phyloP scores from a whole-genome alignment of 2,329 filamentous ascomycete species.

The Colletotrichum spinosum region DNA sequence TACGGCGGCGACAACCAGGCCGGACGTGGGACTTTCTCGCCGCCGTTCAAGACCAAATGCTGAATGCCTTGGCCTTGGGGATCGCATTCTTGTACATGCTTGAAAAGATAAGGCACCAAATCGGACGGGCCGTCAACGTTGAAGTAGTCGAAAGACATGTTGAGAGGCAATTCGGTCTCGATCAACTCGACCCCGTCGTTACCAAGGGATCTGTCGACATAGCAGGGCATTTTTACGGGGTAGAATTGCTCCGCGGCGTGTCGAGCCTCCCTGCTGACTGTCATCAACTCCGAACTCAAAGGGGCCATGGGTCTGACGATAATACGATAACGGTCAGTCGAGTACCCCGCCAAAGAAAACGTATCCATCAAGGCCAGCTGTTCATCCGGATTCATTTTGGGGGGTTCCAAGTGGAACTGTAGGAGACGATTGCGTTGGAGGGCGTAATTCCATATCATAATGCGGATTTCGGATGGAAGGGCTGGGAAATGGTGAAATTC shows the following conservation, averaged over 20 bases:
- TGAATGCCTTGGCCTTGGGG: slow-evolving; percentile 12
- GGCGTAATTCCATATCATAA: no score
- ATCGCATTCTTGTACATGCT: slow-evolving; percentile 25
- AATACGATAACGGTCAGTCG: slow-evolving; percentile 9
- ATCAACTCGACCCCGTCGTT: not conserved
- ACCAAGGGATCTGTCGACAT: not conserved
- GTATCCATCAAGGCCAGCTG: no score
- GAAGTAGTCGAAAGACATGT: slow-evolving; percentile 24
- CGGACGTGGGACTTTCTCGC: no score
- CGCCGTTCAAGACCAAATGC: slow-evolving; percentile 12
- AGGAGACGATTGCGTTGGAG: no score
- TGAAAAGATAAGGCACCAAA: not conserved
- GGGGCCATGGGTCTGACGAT: not conserved
- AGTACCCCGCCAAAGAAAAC: no score
- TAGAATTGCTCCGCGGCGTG: slow-evolving; percentile 14
- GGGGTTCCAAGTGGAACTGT: no score
- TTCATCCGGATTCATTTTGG: no score
- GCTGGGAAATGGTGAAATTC: no score
- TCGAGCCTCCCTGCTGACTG: slow-evolving; percentile 12
- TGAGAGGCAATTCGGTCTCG: slow-evolving; percentile 7
- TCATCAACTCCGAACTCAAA: slow-evolving; percentile 1
- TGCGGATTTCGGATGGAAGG: no score
- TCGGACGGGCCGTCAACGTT: not conserved
- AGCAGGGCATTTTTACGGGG: slow-evolving; percentile 9
- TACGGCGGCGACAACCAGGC: no score